Evolutionary conservation across 306 rosid species (phyloP).

Genomic region (Vigna unguiculata): DNA sequence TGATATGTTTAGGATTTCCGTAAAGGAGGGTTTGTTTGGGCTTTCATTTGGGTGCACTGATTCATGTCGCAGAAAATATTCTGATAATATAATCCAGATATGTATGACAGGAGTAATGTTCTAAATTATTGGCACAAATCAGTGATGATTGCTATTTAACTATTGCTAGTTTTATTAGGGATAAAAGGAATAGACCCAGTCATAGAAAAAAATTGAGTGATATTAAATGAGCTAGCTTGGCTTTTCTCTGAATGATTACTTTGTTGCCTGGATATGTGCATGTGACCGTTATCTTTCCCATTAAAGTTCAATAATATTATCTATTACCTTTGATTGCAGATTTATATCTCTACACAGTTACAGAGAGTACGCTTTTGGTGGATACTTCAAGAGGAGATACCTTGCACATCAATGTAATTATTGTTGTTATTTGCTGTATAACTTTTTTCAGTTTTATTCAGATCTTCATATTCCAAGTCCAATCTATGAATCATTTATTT

Average conservation of each 20-base stretch:
- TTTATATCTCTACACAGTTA: conserved; percentile 68
- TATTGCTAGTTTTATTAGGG: conserved; percentile 29
- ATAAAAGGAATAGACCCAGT: conserved; percentile 19
- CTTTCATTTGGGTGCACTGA: conserved; percentile 26
- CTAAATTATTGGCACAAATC: conserved; percentile 5
- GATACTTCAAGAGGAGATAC: conserved; percentile 91
- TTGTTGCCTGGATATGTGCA: conserved; percentile 3
- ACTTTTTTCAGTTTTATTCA: conserved; percentile 24
- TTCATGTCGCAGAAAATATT: conserved; percentile 7
- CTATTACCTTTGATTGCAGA: conserved; percentile 59
- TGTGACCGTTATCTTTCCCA: conserved; percentile 11
- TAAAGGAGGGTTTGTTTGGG: conserved; percentile 26
- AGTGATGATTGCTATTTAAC: conserved; percentile 13
- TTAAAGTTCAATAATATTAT: conserved; percentile 18
- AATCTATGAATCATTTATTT: background rate
- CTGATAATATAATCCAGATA: conserved; percentile 17
- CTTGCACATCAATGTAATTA: conserved; percentile 72
- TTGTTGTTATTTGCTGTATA: conserved; percentile 26
- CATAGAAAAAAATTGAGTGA: background rate
- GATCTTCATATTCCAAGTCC: conserved; percentile 31
- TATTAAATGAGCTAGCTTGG: conserved; percentile 15
- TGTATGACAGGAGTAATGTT: conserved; percentile 9
- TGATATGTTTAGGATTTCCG: conserved; percentile 7
- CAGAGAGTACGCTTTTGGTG: conserved; percentile 84
- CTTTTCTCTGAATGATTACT: conserved; percentile 18